Conservation (phyloP, 2,329 filamentous ascomycete genomes). For the Emmonsiellopsis sp. region DNA sequence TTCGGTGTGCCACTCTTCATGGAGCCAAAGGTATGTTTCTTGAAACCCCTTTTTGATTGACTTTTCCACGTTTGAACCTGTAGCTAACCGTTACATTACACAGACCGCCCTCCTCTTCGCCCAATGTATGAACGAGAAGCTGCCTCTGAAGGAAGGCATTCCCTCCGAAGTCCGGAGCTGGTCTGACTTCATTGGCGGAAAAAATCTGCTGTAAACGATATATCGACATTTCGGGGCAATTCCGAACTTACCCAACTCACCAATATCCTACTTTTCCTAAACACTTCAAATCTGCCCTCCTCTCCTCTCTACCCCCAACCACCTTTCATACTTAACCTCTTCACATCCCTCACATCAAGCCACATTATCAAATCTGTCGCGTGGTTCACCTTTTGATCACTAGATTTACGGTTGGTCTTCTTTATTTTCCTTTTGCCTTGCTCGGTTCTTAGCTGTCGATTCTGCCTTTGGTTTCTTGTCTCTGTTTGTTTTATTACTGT, state of each 20-base stretch:
- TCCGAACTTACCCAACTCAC: too few species aligned
- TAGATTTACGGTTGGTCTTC: background rate
- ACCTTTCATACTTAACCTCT: background rate
- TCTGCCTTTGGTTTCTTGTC: background rate
- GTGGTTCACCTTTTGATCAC: background rate
- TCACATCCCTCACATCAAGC: background rate
- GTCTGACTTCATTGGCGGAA: slow-evolving; percentile 86
- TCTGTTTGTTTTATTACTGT: background rate
- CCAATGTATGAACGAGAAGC: slow-evolving; percentile 93
- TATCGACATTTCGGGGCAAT: background rate
- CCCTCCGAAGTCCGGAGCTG: slow-evolving; percentile 85
- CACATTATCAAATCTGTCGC: background rate
- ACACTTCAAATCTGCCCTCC: background rate
- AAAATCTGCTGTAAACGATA: slow-evolving; percentile 29
- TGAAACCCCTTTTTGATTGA: background rate
- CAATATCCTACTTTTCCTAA: too few species aligned
- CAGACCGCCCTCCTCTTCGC: slow-evolving; percentile 94
- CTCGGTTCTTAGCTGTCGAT: background rate
- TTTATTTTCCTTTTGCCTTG: background rate
- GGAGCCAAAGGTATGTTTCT: slow-evolving; percentile 75
- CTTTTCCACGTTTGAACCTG: background rate
- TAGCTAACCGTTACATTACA: slow-evolving; percentile 20
- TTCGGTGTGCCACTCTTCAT: slow-evolving; percentile 97
- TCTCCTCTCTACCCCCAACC: background rate
- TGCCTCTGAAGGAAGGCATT: slow-evolving; percentile 79